These are phyloP conservation scores for Nitzschia inconspicua DNA, from an alignment of 108 stramenopile genomes.

Conservation along the genomic window DNA sequence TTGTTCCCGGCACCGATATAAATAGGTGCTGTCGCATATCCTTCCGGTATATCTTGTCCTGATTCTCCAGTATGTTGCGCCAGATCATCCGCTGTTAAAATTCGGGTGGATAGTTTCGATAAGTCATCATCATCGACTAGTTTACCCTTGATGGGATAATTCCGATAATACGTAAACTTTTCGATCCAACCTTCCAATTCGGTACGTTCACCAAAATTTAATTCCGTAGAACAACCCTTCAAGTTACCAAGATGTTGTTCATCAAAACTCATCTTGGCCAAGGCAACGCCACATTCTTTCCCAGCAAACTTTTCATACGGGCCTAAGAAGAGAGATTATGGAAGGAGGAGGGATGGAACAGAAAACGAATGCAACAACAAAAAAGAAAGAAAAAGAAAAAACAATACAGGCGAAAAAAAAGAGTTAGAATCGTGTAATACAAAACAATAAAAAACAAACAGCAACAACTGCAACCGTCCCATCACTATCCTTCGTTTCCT, in stretches of 20 bases:
- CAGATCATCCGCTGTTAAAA: slow-evolving; percentile 68
- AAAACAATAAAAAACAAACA: too few species aligned
- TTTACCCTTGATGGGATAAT: slow-evolving; percentile 88
- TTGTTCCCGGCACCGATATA: slow-evolving; percentile 79
- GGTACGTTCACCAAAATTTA: slow-evolving; percentile 77
- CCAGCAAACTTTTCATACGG: slow-evolving; percentile 95
- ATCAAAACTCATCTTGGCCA: slow-evolving; percentile 95
- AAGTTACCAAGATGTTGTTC: slow-evolving; percentile 77
- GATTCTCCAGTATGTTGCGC: slow-evolving; percentile 47
- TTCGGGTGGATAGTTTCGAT: slow-evolving; percentile 43
- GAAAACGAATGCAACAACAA: too few species aligned
- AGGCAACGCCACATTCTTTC: slow-evolving; percentile 89
- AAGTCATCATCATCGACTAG: slow-evolving; percentile 66
- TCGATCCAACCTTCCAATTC: slow-evolving; percentile 89
- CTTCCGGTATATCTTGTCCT: slow-evolving; percentile 56
- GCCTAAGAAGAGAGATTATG: too few species aligned
- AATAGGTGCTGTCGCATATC: slow-evolving; percentile 77
- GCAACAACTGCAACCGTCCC: too few species aligned
- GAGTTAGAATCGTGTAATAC: too few species aligned
- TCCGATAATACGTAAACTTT: slow-evolving; percentile 88
- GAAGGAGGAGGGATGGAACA: too few species aligned
- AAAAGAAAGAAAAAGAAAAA: too few species aligned
- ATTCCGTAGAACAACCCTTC: slow-evolving; percentile 54
- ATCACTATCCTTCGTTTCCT: too few species aligned
- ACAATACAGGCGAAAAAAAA: too few species aligned